Base-by-base conservation (phyloP, 805 yeast genomes). In the Saccharomycopsis sp. region DNA sequence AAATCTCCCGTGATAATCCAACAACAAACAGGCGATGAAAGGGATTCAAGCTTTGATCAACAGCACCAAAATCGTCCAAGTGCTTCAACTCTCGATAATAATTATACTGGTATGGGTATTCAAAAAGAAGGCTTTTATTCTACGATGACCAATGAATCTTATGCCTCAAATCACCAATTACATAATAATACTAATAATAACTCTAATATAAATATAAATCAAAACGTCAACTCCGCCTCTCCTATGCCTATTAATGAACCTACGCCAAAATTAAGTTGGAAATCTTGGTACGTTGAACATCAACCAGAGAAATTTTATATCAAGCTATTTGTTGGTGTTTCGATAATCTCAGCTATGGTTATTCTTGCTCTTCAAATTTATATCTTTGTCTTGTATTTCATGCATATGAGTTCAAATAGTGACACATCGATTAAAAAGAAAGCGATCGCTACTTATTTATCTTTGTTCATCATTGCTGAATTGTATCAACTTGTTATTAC, bases 391-490 rank as follows among this genome's bases (percentile, higher is more conserved):
- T 62, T 61, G 11, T 61, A 64, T 36, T 65, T 65, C 45, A 45
- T 57, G 8, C 67, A 66, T 51, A 36, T 43, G 26, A 37, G 20
- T 14, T 17, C 31, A 6, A 29, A 27, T 38, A 53, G 56, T 38
- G 44, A 52, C 19, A 42, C 43, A n/a, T 35, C 55, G 27, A 27
- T 52, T 14, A 44, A 57, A 21, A 51, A 50, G 39, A 53, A 56
- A 47, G 50, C 50, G 4, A 34, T 51, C 19, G 51, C 43, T 4
- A 48, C 54, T 16, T 66, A 57, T 48, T 52, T 67, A 36, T 63
- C 71, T 1, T 54, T 67, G n/a, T 67, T 66, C 51, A 65, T 66
- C 17, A 66, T 66, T 51, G 67, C 71, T 5, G 63, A 61, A n/a
- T 28, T 67, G 11, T 67, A 62, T 53, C 71, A 67, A 46, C 54